A percentile compares a stretch with the other conserved stretches of the same genome.
phyloP scores from a whole-genome alignment of 495 filamentous ascomycete species.

The Xylaria cubensis region DNA sequence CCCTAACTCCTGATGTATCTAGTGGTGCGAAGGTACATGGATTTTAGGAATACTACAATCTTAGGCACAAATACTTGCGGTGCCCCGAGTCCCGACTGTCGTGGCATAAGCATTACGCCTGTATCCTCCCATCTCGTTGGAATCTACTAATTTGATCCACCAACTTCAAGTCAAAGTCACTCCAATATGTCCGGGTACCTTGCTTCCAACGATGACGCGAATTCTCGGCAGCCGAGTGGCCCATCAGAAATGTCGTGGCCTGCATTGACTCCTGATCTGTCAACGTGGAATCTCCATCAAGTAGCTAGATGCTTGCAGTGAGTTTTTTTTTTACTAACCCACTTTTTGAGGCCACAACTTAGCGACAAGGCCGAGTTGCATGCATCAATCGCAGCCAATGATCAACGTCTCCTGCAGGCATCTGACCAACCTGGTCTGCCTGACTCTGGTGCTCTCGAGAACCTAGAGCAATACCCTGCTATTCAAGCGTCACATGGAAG shows the following conservation, averaged over 20 bases:
- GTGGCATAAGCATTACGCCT: neutral
- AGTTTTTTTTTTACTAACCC: slow-evolving; percentile 13
- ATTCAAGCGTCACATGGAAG: neutral
- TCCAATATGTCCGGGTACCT: neutral
- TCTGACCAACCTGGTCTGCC: neutral
- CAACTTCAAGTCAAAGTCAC: neutral
- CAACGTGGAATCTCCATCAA: neutral
- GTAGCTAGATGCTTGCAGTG: neutral
- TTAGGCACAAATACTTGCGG: neutral
- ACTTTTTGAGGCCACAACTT: slow-evolving; percentile 10
- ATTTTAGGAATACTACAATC: neutral
- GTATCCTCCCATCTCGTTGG: neutral
- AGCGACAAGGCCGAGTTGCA: too few species aligned
- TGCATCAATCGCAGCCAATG: too few species aligned
- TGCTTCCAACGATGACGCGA: neutral
- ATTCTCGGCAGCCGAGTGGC: neutral
- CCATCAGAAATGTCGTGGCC: neutral
- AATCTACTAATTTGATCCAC: neutral
- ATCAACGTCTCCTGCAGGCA: neutral
- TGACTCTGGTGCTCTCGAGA: neutral
- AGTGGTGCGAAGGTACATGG: neutral
- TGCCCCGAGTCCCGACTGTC: neutral
- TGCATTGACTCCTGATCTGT: neutral
- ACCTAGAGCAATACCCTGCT: neutral
- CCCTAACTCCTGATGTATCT: neutral